Evolutionary conservation across 2,329 filamentous ascomycete genomes (phyloP), one percentile per base, ranked within the genome.

Genomic region (Cladosporium sp.): DNA sequence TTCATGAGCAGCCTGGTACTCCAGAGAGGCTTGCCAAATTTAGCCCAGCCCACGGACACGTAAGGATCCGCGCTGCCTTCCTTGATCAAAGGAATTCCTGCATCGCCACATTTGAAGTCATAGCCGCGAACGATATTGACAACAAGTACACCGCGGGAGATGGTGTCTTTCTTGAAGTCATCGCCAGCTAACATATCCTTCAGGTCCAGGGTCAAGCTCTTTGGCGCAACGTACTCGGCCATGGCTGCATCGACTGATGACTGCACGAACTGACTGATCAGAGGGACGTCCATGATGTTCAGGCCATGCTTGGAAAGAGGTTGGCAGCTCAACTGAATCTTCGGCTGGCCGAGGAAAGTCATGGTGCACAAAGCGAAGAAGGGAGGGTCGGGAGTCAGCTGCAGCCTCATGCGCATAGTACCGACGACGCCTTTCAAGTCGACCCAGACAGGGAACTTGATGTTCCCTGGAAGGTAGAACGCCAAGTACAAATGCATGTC

Each of bases 131-230:
- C 82, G 62, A 89, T 83, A 38, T 77, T 77, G 8, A 88, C 75
- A 55, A 85, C 75, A 1, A 90, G 62, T 1, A 88, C 76, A 15
- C 86, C 85, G 27, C 79, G 74, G 2, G 80, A 75, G 25, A 69
- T 68, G 0, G 85, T 87, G 54, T 89, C 84, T 62, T 88, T 88
- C 66, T 88, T 89, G 71, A 85, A 88, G 59, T 89, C 85, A 51
- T 88, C 85, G 3, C 86, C 86, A 7, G 86, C 77, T 11, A 90
- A 76, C 82, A 88, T 88, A 53, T 87, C 84, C 63, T 88, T 86
- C 29, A 90, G 70, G 62, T 89, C 82, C 5, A 89, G 71, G 0
- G 85, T 88, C 46, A 88, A 68, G 49, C 82, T 86, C 69, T 87
- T 88, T 0, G 86, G 86, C 0, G 86, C 85, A 1, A 89, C 86